phyloP scores from a whole-genome alignment of 768 basidiomycete species.

The Tricholoma matsutake region DNA sequence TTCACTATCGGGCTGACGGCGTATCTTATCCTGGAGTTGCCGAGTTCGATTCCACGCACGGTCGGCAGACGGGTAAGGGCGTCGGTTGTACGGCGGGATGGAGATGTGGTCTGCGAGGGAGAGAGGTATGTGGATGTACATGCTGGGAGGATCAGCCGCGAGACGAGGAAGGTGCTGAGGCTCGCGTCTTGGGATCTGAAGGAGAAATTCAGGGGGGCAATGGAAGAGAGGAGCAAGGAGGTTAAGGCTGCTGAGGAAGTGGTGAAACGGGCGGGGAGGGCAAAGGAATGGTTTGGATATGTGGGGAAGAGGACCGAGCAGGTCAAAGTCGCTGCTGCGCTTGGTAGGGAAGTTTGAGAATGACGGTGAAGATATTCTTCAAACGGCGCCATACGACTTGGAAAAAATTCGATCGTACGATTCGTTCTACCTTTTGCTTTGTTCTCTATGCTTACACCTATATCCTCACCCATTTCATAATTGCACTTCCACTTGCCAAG shows the following conservation, averaged over 20 bases:
- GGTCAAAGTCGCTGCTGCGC: slow-evolving; percentile 33
- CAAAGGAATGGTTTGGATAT: slow-evolving; percentile 68
- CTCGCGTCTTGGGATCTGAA: slow-evolving; percentile 87
- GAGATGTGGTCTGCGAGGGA: slow-evolving; percentile 26
- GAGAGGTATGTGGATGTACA: slow-evolving; percentile 69
- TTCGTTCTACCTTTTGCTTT: background rate
- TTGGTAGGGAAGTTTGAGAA: slow-evolving; percentile 9
- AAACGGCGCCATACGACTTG: background rate
- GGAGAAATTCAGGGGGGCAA: slow-evolving; percentile 74
- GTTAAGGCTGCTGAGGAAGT: slow-evolving; percentile 74
- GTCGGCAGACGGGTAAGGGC: slow-evolving; percentile 81
- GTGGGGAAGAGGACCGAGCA: slow-evolving; percentile 46
- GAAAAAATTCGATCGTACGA: background rate
- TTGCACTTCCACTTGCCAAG: background rate
- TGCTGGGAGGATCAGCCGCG: slow-evolving; percentile 66
- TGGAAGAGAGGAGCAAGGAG: slow-evolving; percentile 78
- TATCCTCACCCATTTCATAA: background rate
- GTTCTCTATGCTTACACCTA: background rate
- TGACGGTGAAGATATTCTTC: background rate
- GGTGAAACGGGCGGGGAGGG: slow-evolving; percentile 65
- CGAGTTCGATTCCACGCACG: slow-evolving; percentile 82
- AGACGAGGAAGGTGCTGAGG: slow-evolving; percentile 91
- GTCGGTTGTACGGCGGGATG: slow-evolving; percentile 50
- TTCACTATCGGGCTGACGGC: slow-evolving; percentile 67
- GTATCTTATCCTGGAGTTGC: slow-evolving; percentile 86